Conservation (phyloP, 1,284 basidiomycete species). For the Cutaneotrichosporon sp. region DNA sequence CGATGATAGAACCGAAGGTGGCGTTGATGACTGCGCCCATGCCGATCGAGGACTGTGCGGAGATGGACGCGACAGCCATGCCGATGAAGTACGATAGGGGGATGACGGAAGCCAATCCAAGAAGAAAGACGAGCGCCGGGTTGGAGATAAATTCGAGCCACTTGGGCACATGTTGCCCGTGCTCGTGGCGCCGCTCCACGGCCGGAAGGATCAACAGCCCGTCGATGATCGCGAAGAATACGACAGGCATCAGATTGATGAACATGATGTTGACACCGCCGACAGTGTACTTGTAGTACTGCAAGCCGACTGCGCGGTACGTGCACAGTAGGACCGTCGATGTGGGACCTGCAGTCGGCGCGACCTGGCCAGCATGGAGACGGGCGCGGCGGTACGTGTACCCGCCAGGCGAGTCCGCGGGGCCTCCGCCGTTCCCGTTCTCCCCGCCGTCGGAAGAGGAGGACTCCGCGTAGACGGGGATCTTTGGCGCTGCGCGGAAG, state of each 20-base stretch:
- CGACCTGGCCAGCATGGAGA: conserved; percentile 64
- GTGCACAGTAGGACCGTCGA: conserved; percentile 91
- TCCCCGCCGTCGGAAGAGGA: not conserved
- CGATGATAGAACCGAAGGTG: conserved; percentile 96
- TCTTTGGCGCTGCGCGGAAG: conserved; percentile 61
- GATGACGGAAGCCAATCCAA: conserved; percentile 86
- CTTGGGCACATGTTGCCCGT: conserved; percentile 27
- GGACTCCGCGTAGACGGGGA: conserved; percentile 30
- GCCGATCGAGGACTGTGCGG: conserved; percentile 94
- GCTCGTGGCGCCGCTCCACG: conserved; percentile 60
- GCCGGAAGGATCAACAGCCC: conserved; percentile 75
- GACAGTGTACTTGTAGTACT: conserved; percentile 99
- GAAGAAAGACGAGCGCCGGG: conserved; percentile 74
- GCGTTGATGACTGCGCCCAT: conserved; percentile 99
- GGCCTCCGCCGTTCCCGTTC: conserved; percentile 13
- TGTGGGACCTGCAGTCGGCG: conserved; percentile 63
- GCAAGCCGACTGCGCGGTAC: conserved; percentile 80
- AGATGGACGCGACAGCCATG: conserved; percentile 98
- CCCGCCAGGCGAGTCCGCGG: conserved; percentile 18
- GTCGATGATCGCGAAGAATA: conserved; percentile 94
- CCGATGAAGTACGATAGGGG: conserved; percentile 99
- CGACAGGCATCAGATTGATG: conserved; percentile 87
- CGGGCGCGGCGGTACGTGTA: conserved; percentile 47
- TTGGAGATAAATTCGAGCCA: conserved; percentile 68
- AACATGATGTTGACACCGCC: conserved; percentile 99